These are phyloP conservation scores for Ploettnerulaceae sp. DNA, from an alignment of 2,329 filamentous ascomycete species.

Conservation along the genomic window DNA sequence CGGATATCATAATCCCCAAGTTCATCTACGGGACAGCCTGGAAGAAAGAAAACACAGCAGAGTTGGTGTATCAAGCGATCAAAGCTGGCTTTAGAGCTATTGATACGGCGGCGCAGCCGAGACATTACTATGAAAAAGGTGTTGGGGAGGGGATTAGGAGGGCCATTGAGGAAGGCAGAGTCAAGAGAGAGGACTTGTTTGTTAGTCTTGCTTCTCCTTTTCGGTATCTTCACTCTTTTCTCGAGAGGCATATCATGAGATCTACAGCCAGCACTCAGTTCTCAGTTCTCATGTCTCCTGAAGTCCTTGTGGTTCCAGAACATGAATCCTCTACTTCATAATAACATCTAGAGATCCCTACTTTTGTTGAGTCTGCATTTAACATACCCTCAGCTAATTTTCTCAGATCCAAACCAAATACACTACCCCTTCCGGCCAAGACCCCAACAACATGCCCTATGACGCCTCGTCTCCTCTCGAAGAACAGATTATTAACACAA, in stretches of 20 bases:
- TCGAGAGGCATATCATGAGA: background rate
- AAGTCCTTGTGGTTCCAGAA: no score
- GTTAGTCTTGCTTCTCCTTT: conserved; percentile 39
- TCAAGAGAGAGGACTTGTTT: conserved; percentile 57
- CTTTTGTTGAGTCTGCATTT: no score
- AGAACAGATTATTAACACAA: conserved; percentile 62
- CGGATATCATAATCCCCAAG: conserved; percentile 40
- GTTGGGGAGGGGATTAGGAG: conserved; percentile 63
- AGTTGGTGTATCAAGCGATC: conserved; percentile 65
- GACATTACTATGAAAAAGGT: conserved; percentile 69
- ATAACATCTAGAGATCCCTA: no score
- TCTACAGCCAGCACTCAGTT: no score
- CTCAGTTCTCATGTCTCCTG: no score
- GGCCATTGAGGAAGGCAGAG: conserved; percentile 54
- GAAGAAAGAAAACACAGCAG: conserved; percentile 66
- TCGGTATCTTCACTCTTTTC: background rate
- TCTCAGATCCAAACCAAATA: conserved; percentile 77
- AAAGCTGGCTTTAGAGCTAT: conserved; percentile 65
- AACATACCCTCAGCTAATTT: no score
- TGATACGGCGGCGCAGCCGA: conserved; percentile 74
- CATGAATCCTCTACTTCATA: no score
- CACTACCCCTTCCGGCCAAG: conserved; percentile 60
- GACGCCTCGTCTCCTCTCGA: conserved; percentile 51
- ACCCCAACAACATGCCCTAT: conserved; percentile 57
- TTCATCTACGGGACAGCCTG: conserved; percentile 80